These are phyloP conservation scores for Mortierella sp. DNA, from an alignment of 371 early-diverging fungal species.

Conservation along the genomic window DNA sequence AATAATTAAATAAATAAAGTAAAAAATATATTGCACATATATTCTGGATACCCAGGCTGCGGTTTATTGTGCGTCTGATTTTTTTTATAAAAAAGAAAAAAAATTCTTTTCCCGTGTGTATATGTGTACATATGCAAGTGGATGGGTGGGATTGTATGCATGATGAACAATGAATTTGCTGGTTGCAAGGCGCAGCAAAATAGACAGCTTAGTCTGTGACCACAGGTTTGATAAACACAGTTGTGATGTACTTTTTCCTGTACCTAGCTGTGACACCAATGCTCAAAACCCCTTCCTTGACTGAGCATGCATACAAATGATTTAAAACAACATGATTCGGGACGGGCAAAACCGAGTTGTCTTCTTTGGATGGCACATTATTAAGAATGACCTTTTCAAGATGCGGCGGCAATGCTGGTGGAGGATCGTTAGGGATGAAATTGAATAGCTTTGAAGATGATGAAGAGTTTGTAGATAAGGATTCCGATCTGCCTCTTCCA, in stretches of 20 bases:
- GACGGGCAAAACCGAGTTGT: constrained; percentile 83
- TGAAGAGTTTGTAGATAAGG: constrained; percentile 21
- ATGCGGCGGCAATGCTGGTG: constrained; percentile 93
- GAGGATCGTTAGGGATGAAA: constrained; percentile 67
- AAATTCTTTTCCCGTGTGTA: not conserved
- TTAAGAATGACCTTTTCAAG: constrained; percentile 92
- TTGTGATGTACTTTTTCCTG: constrained; percentile 91
- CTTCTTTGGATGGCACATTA: constrained; percentile 77
- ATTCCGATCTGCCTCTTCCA: constrained; percentile 4
- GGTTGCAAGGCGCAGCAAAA: not conserved
- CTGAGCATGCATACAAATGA: constrained; percentile 96
- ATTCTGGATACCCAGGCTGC: no score
- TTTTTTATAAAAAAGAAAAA: not conserved
- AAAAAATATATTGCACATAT: not conserved
- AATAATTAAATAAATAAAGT: constrained; percentile 1
- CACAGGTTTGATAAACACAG: constrained; percentile 86
- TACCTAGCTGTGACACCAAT: constrained; percentile 89
- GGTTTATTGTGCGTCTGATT: constrained; percentile 1
- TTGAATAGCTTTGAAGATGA: constrained; percentile 34
- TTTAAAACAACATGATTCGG: constrained; percentile 96
- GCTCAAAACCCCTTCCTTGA: constrained; percentile 97
- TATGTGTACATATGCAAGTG: not conserved
- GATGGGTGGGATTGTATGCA: not conserved
- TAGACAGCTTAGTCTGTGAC: constrained; percentile 23
- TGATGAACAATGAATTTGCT: not conserved